phyloP scores from a whole-genome alignment of 164 flowering plant species.

The Amborella trichopoda region DNA sequence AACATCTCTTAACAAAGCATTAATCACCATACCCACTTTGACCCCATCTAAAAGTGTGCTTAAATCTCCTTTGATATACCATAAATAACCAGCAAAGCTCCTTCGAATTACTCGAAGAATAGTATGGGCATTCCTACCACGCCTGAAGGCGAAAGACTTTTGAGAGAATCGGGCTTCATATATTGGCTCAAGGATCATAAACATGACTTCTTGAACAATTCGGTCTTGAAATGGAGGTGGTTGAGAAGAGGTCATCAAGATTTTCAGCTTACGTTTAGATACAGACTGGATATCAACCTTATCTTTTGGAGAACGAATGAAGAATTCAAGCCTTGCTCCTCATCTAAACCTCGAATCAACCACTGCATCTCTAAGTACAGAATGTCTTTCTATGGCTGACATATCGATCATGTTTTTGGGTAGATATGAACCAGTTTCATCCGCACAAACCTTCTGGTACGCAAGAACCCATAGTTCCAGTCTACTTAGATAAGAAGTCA shows the following conservation, averaged over 20 bases:
- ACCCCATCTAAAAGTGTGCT: constrained; percentile 84
- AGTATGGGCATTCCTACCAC: constrained; percentile 82
- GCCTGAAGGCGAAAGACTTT: constrained; percentile 85
- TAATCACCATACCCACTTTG: constrained; percentile 77
- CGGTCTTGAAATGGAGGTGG: constrained; percentile 75
- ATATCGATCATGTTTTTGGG: constrained; percentile 61
- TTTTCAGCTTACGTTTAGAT: constrained; percentile 78
- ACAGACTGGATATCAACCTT: constrained; percentile 59
- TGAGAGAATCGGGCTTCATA: constrained; percentile 81
- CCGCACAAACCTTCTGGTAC: constrained; percentile 82
- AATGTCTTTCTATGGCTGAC: constrained; percentile 63
- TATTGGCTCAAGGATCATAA: constrained; percentile 85
- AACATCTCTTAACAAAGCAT: constrained; percentile 84
- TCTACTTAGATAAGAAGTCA: constrained; percentile 42
- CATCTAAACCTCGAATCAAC: constrained; percentile 82
- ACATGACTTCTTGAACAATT: constrained; percentile 87
- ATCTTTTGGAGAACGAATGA: constrained; percentile 75
- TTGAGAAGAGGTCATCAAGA: constrained; percentile 75
- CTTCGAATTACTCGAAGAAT: constrained; percentile 74
- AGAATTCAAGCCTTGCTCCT: constrained; percentile 81
- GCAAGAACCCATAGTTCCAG: constrained; percentile 93
- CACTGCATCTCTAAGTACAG: constrained; percentile 81
- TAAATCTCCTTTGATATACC: constrained; percentile 91
- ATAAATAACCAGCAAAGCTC: constrained; percentile 82
- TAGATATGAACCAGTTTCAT: constrained; percentile 70